These are phyloP conservation scores for Aspergillus pseudoviridinutans DNA, from an alignment of 2,329 filamentous ascomycete genomes.

Conservation along the genomic window DNA sequence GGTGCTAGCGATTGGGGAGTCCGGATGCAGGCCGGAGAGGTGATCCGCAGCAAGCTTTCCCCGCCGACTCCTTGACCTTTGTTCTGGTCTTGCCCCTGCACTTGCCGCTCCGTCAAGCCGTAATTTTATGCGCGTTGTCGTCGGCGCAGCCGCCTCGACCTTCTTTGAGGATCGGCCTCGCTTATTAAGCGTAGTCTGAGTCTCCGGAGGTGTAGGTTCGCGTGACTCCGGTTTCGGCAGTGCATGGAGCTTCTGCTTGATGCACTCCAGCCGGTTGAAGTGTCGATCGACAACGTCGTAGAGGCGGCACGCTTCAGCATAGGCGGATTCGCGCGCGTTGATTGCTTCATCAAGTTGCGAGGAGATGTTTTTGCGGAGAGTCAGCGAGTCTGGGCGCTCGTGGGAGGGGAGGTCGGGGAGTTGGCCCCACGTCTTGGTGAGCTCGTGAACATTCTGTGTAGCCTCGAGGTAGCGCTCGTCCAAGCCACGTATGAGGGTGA, in stretches of 20 bases:
- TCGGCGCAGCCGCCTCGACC: constrained; percentile 24
- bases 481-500: constrained; percentile 55
- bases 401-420: constrained; percentile 49
- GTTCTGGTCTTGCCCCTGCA: constrained; percentile 17
- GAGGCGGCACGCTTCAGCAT: constrained; percentile 53
- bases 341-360: constrained; percentile 52
- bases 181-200: constrained; percentile 29
- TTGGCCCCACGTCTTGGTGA: constrained; percentile 42
- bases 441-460: constrained; percentile 39
- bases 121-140: constrained; percentile 40
- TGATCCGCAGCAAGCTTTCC: constrained; percentile 33
- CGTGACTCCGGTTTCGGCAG: constrained; percentile 58
- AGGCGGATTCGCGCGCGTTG: constrained; percentile 53
- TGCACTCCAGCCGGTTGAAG: constrained; percentile 54
- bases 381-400: constrained; percentile 49
- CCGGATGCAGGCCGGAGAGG: constrained; percentile 38
- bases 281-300: constrained; percentile 57
- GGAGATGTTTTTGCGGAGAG: constrained; percentile 55
- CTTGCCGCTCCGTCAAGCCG: constrained; percentile 31
- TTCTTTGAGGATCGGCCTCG: constrained; percentile 41
- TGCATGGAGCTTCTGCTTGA: constrained; percentile 59
- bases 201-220: constrained; percentile 52
- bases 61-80: constrained; percentile 37
- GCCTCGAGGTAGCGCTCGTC: constrained; percentile 44
- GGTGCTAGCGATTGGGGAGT: constrained; percentile 45